Conservation (phyloP, 176 grass and related monocot species). For the Typha latifolia region DNA sequence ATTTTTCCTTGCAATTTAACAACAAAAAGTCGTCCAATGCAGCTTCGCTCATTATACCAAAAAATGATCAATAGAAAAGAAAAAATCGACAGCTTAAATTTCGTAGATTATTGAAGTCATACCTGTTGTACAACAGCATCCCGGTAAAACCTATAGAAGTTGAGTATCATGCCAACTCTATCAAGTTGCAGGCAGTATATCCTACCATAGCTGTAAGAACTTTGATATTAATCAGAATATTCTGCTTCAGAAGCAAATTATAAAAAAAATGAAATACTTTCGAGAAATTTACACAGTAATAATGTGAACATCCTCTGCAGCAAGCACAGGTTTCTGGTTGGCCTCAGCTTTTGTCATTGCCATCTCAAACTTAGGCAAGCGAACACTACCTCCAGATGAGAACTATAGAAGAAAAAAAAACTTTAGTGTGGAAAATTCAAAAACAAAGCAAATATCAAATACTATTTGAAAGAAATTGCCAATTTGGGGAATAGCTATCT, state of each 20-base stretch:
- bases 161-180: constrained; percentile 62
- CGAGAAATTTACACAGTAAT: constrained; percentile 65
- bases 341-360: constrained; percentile 73
- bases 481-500: no score
- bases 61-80: neutral
- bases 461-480: neutral
- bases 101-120: constrained; percentile 10
- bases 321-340: constrained; percentile 82
- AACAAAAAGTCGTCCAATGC: no score
- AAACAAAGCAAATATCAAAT: neutral
- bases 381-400: constrained; percentile 78
- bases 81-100: neutral
- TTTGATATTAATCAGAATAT: constrained; percentile 5
- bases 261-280: constrained; percentile 11
- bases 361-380: constrained; percentile 96
- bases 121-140: constrained; percentile 99
- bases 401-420: constrained; percentile 43
- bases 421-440: constrained; percentile 8
- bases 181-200: constrained; percentile 95
- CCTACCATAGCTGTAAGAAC: constrained; percentile 78
- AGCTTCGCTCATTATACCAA: no score
- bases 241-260: constrained; percentile 2
- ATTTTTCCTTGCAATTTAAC: no score
- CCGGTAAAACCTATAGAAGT: constrained; percentile 89
- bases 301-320: constrained; percentile 87